phyloP scores from a whole-genome alignment of 140 eudicot species.

The Senecio squalidus region DNA sequence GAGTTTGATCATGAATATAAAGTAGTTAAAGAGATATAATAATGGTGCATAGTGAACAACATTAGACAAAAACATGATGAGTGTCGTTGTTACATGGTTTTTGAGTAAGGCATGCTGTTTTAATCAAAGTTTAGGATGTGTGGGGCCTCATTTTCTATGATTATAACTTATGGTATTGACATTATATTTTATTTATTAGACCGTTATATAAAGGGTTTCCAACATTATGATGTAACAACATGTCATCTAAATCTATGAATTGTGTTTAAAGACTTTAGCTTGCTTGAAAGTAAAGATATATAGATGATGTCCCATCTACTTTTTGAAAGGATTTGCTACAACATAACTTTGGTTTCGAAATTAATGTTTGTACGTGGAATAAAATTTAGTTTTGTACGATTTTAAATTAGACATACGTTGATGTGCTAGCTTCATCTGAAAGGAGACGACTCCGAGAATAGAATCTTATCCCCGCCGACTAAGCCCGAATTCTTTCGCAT shows the following conservation, averaged over 20 bases:
- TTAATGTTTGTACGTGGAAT: neutral
- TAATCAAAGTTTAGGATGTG: conserved; percentile 15
- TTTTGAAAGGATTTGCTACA: conserved; percentile 23
- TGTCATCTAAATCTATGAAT: conserved; percentile 24
- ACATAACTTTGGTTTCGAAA: conserved; percentile 1
- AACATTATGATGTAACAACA: too few species aligned
- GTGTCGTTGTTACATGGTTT: conserved; percentile 28
- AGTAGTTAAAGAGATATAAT: conserved; percentile 12
- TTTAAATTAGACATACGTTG: neutral
- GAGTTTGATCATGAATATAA: conserved; percentile 14
- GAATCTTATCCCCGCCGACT: too few species aligned
- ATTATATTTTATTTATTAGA: neutral
- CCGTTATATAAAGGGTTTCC: too few species aligned
- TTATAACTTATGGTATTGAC: conserved; percentile 8
- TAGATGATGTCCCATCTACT: conserved; percentile 19
- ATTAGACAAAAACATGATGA: conserved; percentile 29
- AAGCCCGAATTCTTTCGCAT: too few species aligned
- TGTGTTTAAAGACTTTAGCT: conserved; percentile 22
- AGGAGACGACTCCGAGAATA: too few species aligned
- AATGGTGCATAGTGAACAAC: conserved; percentile 12
- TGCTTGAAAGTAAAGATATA: conserved; percentile 28
- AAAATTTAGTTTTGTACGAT: neutral
- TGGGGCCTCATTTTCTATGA: conserved; percentile 22
- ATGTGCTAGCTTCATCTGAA: too few species aligned
- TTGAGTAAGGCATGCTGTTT: conserved; percentile 35